Evolutionary conservation across 2,329 filamentous ascomycete species (phyloP), one percentile per base, ranked within the genome.

Genomic region (Ceratocystis huliohia): DNA sequence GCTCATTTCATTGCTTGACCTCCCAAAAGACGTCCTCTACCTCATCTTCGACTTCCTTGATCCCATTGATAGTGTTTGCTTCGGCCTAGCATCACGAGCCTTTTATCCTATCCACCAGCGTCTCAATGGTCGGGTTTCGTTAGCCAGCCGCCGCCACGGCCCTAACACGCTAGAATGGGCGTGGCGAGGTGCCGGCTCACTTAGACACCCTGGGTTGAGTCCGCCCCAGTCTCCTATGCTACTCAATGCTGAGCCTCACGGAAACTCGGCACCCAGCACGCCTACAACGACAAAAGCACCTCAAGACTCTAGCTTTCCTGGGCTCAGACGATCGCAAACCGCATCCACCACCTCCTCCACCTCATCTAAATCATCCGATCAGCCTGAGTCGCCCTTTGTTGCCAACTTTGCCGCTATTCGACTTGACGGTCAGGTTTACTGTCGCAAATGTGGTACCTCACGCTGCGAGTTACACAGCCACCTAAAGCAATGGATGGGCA

Each of bases 81-180:
- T 87, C 48, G 84, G 82, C 15, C 78, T 87, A 64, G 80, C 83
- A 46, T 83, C 79, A 75, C 78, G 77, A 56, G 78, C 81, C 72
- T 79, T 85, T 69, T 86, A 87, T 73, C 74, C 77, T 44, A 82
- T 86, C 70, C 82, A 84, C 73, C 77, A 78, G 30, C 79, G 78
- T 65, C 77, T 84, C 74, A 79, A 84, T 72, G 82, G 81, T 65
- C 76, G 73, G 6, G 80, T 86, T n/a, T 76, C 82, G 8, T 78
- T 87, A 17, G 80, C 80, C 20, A 79, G 79, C 61, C 79, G 83
- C 15, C 83, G 84, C 59, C 73, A 77, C 5, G 84, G 84, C 0
- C 84, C 84, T 65, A 86, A 86, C 73, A 80, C 83, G 69, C 78
- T 84, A 72, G 84, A 87, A 72, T 84, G 82, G 78, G 83, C 83